Conservation (phyloP, 108 stramenopile genomes). For the Cyclotella baltica region DNA sequence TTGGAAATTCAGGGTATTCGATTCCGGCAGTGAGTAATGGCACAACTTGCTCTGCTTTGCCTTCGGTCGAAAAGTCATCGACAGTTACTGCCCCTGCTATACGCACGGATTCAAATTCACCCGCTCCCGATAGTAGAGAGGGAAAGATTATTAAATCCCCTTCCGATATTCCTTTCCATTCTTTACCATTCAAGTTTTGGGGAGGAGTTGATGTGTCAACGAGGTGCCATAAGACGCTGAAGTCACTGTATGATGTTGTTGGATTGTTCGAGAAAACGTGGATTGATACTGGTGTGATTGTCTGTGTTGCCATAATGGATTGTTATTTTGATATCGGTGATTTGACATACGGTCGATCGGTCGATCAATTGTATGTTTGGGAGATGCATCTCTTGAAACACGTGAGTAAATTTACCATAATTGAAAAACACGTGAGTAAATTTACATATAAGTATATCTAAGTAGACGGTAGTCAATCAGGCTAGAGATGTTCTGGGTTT, state of each 20-base stretch:
- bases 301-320: too few species aligned
- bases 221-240: slow-evolving; percentile 23
- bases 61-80: neutral
- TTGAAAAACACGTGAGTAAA: too few species aligned
- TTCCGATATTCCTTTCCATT: slow-evolving; percentile 16
- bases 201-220: slow-evolving; percentile 18
- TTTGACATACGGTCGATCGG: too few species aligned
- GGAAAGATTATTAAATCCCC: slow-evolving; percentile 40
- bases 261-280: slow-evolving; percentile 27
- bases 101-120: slow-evolving; percentile 39
- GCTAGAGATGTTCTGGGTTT: too few species aligned
- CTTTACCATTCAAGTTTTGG: neutral
- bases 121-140: slow-evolving; percentile 28
- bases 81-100: slow-evolving; percentile 23
- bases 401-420: too few species aligned
- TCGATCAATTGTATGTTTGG: too few species aligned
- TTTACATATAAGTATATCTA: too few species aligned
- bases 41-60: neutral
- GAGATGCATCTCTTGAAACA: too few species aligned
- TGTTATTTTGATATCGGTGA: too few species aligned
- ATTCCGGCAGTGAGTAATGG: slow-evolving; percentile 38
- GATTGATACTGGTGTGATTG: slow-evolving; percentile 3
- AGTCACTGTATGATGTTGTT: slow-evolving; percentile 5
- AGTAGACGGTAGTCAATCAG: too few species aligned
- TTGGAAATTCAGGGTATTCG: slow-evolving; percentile 37